Base-by-base conservation (phyloP, 179 eudicot species). In the Spinacia oleracea region DNA sequence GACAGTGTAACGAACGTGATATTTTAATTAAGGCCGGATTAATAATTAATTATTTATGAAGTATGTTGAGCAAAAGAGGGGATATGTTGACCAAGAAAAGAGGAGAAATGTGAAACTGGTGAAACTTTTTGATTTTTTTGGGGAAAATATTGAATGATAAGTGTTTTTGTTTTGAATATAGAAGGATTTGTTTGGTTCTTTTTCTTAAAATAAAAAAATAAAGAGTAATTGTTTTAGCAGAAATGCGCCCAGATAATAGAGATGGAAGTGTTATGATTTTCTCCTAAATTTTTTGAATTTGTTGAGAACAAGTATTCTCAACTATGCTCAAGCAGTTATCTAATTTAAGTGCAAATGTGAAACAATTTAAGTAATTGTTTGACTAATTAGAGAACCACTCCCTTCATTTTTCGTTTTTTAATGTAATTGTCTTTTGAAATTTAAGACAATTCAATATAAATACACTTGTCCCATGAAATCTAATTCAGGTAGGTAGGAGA, bases 261-360 rank as follows among this genome's bases (percentile, higher is more conserved):
- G 81, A 34, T 25, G 16, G 64, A 48, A 2, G 14, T 25, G 11
- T 73, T 68, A 53, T 29, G 51, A 79, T 79, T 66, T 65, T 53
- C 78, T 79, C 82, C 82, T 73, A 73, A 32, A 73, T 79, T 73
- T 79, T 63, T 67, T 74, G 65, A 43, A 74, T 73, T 12, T 65
- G 74, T 79, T 74, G 66, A 64, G 63, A 29, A 29, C 23, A 18
- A 23, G 1, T 31, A 38, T 35, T 34, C 58, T 53, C 45, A 21
- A 73, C 34, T 5, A 21, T 8, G 29, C 7, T 59, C 32, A 23
- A 20, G 58, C 32, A 59, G 64, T 59, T 59, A 60, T 10, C 5
- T 15, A 60, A 9, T 10, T 60, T 1, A 60, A 60, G 23, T 53
- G 23, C 25, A 15, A 38, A 6, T 38, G 40, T 38, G 40, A 38